These are phyloP conservation scores for Ascodesmis nigricans DNA, from an alignment of 495 filamentous ascomycete genomes.

Conservation along the genomic window DNA sequence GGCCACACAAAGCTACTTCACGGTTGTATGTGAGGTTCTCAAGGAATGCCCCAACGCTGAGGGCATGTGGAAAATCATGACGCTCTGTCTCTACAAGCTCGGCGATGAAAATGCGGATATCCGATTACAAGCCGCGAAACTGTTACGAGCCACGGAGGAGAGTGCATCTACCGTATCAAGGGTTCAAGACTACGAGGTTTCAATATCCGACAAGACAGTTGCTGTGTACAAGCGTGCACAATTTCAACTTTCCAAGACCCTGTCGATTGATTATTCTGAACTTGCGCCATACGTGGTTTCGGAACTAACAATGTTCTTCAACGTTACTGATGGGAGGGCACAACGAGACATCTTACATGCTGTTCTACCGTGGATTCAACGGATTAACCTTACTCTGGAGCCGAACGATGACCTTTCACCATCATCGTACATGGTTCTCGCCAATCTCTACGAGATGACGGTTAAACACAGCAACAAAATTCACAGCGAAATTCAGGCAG, in stretches of 20 bases:
- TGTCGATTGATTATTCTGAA: slow-evolving; percentile 73
- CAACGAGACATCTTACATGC: slow-evolving; percentile 89
- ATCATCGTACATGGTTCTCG: slow-evolving; percentile 80
- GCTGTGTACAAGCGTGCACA: slow-evolving; percentile 94
- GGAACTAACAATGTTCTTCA: slow-evolving; percentile 82
- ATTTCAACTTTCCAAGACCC: slow-evolving; percentile 77
- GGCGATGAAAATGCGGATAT: slow-evolving; percentile 77
- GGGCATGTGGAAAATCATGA: slow-evolving; percentile 77
- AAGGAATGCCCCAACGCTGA: slow-evolving; percentile 50
- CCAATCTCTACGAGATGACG: slow-evolving; percentile 91
- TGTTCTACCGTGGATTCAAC: slow-evolving; percentile 89
- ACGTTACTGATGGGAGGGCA: slow-evolving; percentile 49
- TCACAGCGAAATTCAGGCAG: slow-evolving; percentile 89
- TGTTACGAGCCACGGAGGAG: slow-evolving; percentile 66
- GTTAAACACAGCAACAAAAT: slow-evolving; percentile 69
- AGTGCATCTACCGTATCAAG: slow-evolving; percentile 67
- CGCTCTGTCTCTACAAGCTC: slow-evolving; percentile 70
- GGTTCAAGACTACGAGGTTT: slow-evolving; percentile 92
- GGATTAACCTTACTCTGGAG: slow-evolving; percentile 81
- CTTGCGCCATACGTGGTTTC: slow-evolving; percentile 85
- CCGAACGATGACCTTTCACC: slow-evolving; percentile 78
- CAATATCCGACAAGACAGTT: slow-evolving; percentile 92
- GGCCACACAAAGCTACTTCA: slow-evolving; percentile 84
- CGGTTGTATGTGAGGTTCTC: slow-evolving; percentile 70
- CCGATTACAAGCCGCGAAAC: slow-evolving; percentile 64